Percentiles rank a stretch among this genome's conserved stretches.
These are phyloP conservation scores for Carex kokanica DNA, from an alignment of 176 grass and related monocot genomes.

Conservation along the genomic window DNA sequence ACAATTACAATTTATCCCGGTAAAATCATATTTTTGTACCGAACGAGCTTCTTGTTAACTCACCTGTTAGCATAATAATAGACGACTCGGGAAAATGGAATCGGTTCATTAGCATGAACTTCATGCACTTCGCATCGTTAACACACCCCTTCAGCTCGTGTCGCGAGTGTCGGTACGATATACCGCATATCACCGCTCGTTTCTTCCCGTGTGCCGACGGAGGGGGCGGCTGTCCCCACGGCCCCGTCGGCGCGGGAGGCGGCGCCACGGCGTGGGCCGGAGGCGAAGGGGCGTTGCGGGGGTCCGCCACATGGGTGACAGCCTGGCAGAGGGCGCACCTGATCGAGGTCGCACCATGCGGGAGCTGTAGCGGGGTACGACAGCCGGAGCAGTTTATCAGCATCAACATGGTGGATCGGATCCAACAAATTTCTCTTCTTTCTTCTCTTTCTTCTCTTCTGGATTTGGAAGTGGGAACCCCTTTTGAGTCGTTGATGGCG, in stretches of 20 bases:
- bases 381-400: constrained; percentile 90
- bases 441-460: neutral
- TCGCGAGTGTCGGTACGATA: constrained; percentile 79
- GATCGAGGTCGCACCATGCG: constrained; percentile 69
- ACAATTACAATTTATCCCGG: constrained; percentile 3
- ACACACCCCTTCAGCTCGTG: constrained; percentile 97
- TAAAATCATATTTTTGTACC: neutral
- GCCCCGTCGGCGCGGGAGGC: constrained; percentile 28
- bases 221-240: constrained; percentile 36
- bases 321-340: constrained; percentile 77
- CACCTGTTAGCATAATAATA: constrained; percentile 95
- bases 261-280: neutral
- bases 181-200: constrained; percentile 88
- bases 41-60: neutral
- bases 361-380: constrained; percentile 71
- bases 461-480: neutral
- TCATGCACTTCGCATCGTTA: constrained; percentile 99
- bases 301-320: constrained; percentile 60
- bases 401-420: constrained; percentile 44
- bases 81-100: constrained; percentile 87
- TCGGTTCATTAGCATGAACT: constrained; percentile 70
- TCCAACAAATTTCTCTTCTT: neutral
- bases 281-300: constrained; percentile 6
- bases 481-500: neutral
- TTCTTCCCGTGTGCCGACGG: constrained; percentile 78